Evolutionary conservation across 148 eudicot species (phyloP), one percentile per base, ranked within the genome.

Genomic region (Cornus controversa): DNA sequence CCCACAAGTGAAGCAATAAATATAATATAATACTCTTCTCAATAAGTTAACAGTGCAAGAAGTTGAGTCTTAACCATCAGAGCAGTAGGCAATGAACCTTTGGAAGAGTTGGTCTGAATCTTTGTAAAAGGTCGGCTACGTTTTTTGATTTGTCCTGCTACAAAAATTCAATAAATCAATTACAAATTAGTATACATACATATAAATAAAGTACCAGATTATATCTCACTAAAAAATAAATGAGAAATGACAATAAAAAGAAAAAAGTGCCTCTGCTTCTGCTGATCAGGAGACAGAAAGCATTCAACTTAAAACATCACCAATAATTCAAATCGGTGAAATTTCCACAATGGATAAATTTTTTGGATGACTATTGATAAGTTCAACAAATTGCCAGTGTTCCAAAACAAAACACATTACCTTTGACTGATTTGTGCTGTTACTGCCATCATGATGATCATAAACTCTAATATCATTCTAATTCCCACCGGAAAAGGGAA

Each of bases 61-160:
- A 82, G 82, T 67, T 70, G 82, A 86, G 79, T 78, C 80, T 85
- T 81, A 83, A 89, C 83, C 83, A 85, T 80, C 83, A 82, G 75
- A 88, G 80, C 83, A 86, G 77, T 74, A 80, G 40, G 88, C 75
- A 85, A 84, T 74, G 81, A 85, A 91, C 95, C 98, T 91, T 87
- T 70, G 91, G 89, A 83, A 82, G 71, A 67, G 82, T 40, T 68
- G 95, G 92, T 42, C 73, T 84, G 71, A 87, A 81, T 84, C 83
- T 80, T 67, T 80, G 66, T 25, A 91, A 73, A 71, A 90, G 83
- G 20, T 86, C 86, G 75, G 88, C 85, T 68, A 90, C 76, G 76
- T 86, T 88, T 28, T 62, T 76, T 75, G 91, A 85, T 73, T 89
- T 80, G 71, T 80, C 86, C 62, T 70, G 85, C 93, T 90, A 88